phyloP scores from a whole-genome alignment of 2,329 filamentous ascomycete genomes.

The Diaporthe batatas region DNA sequence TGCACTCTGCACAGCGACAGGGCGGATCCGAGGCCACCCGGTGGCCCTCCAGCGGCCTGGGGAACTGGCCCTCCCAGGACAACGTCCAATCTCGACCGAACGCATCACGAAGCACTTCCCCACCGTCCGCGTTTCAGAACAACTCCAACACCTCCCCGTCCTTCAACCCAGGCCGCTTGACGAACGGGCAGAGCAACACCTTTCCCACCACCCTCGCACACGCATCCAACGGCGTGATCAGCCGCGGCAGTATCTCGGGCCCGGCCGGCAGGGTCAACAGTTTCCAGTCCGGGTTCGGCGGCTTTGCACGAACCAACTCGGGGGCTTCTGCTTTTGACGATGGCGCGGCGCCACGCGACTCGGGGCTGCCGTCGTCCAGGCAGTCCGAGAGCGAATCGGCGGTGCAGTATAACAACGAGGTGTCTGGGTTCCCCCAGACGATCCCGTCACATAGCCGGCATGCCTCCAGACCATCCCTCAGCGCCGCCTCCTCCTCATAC shows the following conservation, averaged over 20 bases:
- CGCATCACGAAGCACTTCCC: slow-evolving; percentile 40
- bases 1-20: slow-evolving; percentile 37
- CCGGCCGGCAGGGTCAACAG: slow-evolving; percentile 25
- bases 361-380: slow-evolving; percentile 31
- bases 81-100: slow-evolving; percentile 36
- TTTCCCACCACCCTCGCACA: slow-evolving; percentile 33
- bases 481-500: slow-evolving; percentile 29
- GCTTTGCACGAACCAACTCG: slow-evolving; percentile 32
- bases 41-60: slow-evolving; percentile 35
- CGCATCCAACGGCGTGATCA: neutral
- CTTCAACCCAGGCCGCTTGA: slow-evolving; percentile 36
- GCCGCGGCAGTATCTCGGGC: slow-evolving; percentile 23
- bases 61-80: slow-evolving; percentile 39
- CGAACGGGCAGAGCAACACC: slow-evolving; percentile 18
- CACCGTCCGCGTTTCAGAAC: slow-evolving; percentile 35
- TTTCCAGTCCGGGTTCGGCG: slow-evolving; percentile 32
- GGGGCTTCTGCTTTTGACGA: slow-evolving; percentile 37
- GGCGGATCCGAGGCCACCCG: slow-evolving; percentile 34
- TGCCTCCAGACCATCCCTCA: slow-evolving; percentile 38
- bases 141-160: slow-evolving; percentile 38
- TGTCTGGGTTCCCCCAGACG: slow-evolving; percentile 15
- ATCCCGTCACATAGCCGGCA: slow-evolving; percentile 37
- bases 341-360: slow-evolving; percentile 18
- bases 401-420: slow-evolving; percentile 28
- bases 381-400: slow-evolving; percentile 38